Evolutionary conservation across 257 asterid species (phyloP), one percentile per base, ranked within the genome.

Genomic region (Leonotis leonurus): DNA sequence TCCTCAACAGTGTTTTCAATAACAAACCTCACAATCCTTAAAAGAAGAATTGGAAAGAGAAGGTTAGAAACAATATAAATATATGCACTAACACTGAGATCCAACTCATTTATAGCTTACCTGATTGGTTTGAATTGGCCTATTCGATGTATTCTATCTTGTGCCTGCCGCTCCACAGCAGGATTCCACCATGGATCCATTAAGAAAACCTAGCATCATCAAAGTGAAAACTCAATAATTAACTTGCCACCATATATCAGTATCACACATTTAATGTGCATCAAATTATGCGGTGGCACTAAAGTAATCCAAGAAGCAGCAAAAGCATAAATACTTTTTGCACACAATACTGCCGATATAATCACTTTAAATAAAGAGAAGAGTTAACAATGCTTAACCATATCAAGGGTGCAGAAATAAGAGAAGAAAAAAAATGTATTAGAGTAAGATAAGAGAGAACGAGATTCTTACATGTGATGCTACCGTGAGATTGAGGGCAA

Each of bases 121-220:
- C 89, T 56, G 65, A 92, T 89, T 71, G 98, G 98, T 75, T 92
- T 92, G 57, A 72, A 85, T 68, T 89, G 98, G 56, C 98, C 98
- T 44, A 92, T 92, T 37, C 98, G 81, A 60, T 92, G 97, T 45
- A 92, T 92, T 76, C 98, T 81, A 70, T 92, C 98, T 75, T 92
- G 98, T 22, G 97, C 98, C 77, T 92, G 98, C 64, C 84, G 78
- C 73, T 92, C 98, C 60, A 84, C 96, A 22, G 98, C 96, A 50
- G 98, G 98, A 80, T 91, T 91, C 98, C 98, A 91, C 96, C 96
- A 92, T 21, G 97, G 97, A 77, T 92, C 97, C 98, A 92, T 92
- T 86, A 88, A 75, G 80, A 92, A 92, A 51, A 92, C 97, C 98
- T 91, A 74, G 27, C 29, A n/a, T 56, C 53, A 32, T 52, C 30